Conservation (phyloP, 148 eudicot genomes). For the Dianthus caryophyllus region DNA sequence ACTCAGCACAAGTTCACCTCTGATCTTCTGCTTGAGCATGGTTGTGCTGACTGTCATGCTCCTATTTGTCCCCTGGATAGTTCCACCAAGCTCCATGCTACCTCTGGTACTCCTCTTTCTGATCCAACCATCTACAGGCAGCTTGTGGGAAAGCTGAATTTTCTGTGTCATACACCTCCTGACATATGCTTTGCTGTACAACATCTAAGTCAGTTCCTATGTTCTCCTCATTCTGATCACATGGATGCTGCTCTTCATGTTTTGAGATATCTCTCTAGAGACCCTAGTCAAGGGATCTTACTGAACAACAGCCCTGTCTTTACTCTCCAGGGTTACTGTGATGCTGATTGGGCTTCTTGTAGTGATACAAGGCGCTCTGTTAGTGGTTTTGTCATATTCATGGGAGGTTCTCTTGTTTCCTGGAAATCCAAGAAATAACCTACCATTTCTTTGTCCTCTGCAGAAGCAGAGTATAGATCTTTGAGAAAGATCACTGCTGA, state of each 20-base stretch:
- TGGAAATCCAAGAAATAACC: too few species aligned
- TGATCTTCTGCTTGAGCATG: not conserved
- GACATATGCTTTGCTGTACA: not conserved
- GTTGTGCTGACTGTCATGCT: not conserved
- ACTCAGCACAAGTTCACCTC: not conserved
- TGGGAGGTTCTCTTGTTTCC: too few species aligned
- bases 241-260: not conserved
- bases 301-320: not conserved
- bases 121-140: not conserved
- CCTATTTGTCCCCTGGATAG: not conserved
- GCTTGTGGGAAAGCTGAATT: not conserved
- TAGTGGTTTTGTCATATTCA: too few species aligned
- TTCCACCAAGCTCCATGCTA: not conserved
- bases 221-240: not conserved
- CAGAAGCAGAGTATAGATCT: too few species aligned
- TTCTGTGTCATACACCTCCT: not conserved
- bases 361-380: too few species aligned
- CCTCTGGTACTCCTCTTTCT: fast-evolving
- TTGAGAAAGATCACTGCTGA: too few species aligned
- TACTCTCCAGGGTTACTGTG: too few species aligned
- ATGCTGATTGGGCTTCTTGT: too few species aligned
- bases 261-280: not conserved
- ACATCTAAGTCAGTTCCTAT: not conserved
- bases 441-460: too few species aligned
- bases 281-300: not conserved